Conservation (phyloP, 2,329 filamentous ascomycete species). For the Sclerotinia minor region DNA sequence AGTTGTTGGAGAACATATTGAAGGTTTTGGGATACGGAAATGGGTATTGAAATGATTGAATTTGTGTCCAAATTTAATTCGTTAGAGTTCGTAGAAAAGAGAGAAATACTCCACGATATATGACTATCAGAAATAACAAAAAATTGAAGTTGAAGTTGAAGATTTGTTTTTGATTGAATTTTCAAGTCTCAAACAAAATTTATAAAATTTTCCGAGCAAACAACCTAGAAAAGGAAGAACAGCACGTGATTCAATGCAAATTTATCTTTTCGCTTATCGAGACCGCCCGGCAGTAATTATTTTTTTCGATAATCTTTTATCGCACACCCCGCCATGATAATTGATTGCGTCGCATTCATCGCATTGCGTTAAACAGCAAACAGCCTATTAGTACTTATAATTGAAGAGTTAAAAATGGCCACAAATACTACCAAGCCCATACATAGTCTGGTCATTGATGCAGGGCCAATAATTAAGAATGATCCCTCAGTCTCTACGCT, state of each 20-base stretch:
- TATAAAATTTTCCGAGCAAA: slow-evolving; percentile 23
- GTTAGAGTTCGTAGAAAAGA: not conserved
- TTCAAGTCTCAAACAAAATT: slow-evolving; percentile 5
- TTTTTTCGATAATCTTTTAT: slow-evolving; percentile 25
- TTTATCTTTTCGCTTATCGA: slow-evolving; percentile 25
- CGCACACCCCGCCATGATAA: slow-evolving; percentile 30
- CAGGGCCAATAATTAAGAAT: slow-evolving; percentile 92
- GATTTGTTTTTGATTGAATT: slow-evolving; percentile 13
- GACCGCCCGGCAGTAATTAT: slow-evolving; percentile 22
- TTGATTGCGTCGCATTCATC: too few relatives aligned
- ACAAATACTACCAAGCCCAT: slow-evolving; percentile 60
- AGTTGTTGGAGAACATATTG: slow-evolving; percentile 36
- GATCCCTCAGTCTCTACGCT: slow-evolving; percentile 82
- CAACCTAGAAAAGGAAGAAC: slow-evolving; percentile 10
- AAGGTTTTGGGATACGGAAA: not conserved
- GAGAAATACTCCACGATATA: slow-evolving; percentile 9
- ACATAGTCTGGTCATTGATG: slow-evolving; percentile 83
- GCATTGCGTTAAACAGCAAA: not conserved
- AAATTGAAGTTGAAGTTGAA: slow-evolving; percentile 10
- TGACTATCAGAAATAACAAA: slow-evolving; percentile 11
- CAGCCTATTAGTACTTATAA: not conserved
- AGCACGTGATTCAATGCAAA: not conserved
- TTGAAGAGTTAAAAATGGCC: slow-evolving; percentile 33
- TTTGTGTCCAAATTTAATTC: slow-evolving; percentile 7
- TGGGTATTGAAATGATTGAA: slow-evolving; percentile 14